Evolutionary conservation across 2,329 filamentous ascomycete genomes (phyloP).

Genomic region (Pseudocercospora crystallina): DNA sequence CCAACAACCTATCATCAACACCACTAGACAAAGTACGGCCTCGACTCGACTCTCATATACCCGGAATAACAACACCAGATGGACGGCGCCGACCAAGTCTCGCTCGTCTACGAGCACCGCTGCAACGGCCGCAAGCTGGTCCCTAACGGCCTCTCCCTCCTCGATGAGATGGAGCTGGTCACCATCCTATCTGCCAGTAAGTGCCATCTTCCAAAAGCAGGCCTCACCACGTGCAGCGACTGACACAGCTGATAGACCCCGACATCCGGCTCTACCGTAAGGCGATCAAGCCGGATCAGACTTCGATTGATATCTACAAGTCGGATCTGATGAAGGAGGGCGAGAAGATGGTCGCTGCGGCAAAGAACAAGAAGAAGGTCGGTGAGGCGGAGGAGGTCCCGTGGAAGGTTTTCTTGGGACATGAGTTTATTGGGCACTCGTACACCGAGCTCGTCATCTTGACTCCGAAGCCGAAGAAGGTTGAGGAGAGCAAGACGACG

Average conservation of each 20-base stretch:
- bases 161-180: constrained; percentile 14
- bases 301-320: constrained; percentile 18
- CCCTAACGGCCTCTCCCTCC: constrained; percentile 11
- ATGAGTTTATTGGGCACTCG: constrained; percentile 14
- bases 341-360: constrained; percentile 2
- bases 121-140: constrained; percentile 2
- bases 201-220: not conserved
- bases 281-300: constrained; percentile 11
- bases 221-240: not conserved
- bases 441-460: constrained; percentile 14
- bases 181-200: constrained; percentile 13
- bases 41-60: too few species aligned
- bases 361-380: not conserved
- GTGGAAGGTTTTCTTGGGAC: constrained; percentile 17
- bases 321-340: constrained; percentile 15
- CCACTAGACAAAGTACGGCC: too few species aligned
- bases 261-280: constrained; percentile 16
- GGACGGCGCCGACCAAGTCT: too few species aligned
- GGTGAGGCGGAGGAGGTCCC: constrained; percentile 9
- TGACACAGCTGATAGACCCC: constrained; percentile 8
- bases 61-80: too few species aligned
- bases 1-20: too few species aligned
- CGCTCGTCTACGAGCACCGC: too few species aligned
- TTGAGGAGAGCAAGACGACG: too few species aligned
- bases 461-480: not conserved